Evolutionary conservation across 2,329 filamentous ascomycete species (phyloP).

Genomic region (Aspergillus awamori): DNA sequence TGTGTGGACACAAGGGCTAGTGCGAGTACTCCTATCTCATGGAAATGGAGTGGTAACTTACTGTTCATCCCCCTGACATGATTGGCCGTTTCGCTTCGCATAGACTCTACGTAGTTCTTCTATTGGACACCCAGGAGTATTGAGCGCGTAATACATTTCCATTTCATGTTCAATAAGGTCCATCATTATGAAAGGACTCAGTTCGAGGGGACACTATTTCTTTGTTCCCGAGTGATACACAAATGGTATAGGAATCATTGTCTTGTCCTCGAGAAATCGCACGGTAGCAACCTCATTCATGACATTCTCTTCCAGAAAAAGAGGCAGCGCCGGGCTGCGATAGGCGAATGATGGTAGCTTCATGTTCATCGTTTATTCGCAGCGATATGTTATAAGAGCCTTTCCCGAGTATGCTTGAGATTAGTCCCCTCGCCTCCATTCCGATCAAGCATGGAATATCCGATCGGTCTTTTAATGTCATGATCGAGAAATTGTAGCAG

Average conservation of each 20-base stretch:
- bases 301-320: background rate
- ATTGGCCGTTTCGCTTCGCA: no score
- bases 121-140: constrained; percentile 17
- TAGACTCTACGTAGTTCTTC: constrained; percentile 1
- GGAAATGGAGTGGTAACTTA: no score
- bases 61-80: no score
- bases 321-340: background rate
- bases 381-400: background rate
- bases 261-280: background rate
- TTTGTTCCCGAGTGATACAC: background rate
- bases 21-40: no score
- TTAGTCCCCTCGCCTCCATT: background rate
- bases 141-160: constrained; percentile 18
- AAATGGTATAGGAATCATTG: background rate
- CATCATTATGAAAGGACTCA: constrained; percentile 10
- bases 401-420: background rate
- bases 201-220: background rate
- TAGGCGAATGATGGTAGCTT: background rate
- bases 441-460: background rate
- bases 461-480: background rate
- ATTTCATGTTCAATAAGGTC: constrained; percentile 28
- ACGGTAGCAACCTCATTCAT: background rate
- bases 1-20: no score
- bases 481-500: background rate
- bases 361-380: background rate